Conservation (phyloP, 164 flowering plant species). For the Cinnamomum micranthum region DNA sequence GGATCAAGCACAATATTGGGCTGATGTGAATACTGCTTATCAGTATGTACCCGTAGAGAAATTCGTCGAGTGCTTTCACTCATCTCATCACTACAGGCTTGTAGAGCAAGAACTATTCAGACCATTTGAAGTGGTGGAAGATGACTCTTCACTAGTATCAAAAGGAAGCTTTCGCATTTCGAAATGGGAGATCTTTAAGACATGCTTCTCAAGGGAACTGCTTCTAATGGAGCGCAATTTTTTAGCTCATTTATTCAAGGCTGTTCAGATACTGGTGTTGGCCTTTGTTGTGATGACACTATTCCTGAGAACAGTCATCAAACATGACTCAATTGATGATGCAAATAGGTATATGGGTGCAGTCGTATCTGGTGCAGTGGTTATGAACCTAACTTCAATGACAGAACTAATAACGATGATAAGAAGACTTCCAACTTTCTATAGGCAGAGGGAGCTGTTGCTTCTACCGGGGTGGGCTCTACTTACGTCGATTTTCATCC, state of each 20-base stretch:
- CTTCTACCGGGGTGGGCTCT: constrained; percentile 64
- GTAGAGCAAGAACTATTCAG: too few relatives aligned
- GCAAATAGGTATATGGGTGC: constrained; percentile 45
- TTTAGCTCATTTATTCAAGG: too few relatives aligned
- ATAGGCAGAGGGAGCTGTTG: constrained; percentile 50
- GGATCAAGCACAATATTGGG: constrained; percentile 28
- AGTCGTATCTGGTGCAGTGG: constrained; percentile 45
- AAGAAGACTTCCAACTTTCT: constrained; percentile 49
- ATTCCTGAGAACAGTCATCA: constrained; percentile 37
- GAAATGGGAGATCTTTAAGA: too few relatives aligned
- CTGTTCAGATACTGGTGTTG: constrained; percentile 14
- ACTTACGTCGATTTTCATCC: constrained; percentile 44
- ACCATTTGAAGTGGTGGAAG: too few relatives aligned
- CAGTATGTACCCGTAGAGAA: too few relatives aligned
- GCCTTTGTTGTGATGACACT: constrained; percentile 32
- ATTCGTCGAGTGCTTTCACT: too few relatives aligned
- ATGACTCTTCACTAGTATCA: too few relatives aligned
- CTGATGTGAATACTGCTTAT: too few relatives aligned
- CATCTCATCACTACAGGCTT: too few relatives aligned
- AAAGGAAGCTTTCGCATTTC: too few relatives aligned
- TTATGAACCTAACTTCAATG: constrained; percentile 55
- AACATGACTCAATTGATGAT: constrained; percentile 22
- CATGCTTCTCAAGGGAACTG: too few relatives aligned
- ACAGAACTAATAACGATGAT: constrained; percentile 51
- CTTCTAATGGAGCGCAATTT: too few relatives aligned